Conservation (phyloP, 2,329 filamentous ascomycete genomes). For the Geoglossum cookeanum region DNA sequence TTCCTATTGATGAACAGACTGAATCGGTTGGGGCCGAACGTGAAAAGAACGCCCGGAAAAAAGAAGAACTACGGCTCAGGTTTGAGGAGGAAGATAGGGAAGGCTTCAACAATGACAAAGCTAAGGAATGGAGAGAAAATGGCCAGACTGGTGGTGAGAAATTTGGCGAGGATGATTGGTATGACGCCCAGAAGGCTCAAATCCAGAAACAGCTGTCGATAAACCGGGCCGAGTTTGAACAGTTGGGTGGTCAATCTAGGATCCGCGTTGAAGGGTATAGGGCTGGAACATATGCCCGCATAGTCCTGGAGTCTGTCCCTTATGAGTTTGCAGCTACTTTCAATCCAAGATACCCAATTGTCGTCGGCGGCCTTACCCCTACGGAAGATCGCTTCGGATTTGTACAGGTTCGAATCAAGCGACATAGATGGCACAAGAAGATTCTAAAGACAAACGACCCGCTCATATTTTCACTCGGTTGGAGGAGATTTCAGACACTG, state of each 20-base stretch:
- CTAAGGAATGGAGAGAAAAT: constrained; percentile 50
- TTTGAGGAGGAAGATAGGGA: constrained; percentile 98
- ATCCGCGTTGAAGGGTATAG: constrained; percentile 74
- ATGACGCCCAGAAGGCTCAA: constrained; percentile 85
- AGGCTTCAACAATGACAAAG: constrained; percentile 80
- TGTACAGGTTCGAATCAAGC: constrained; percentile 89
- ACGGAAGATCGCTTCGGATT: constrained; percentile 94
- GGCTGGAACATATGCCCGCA: constrained; percentile 81
- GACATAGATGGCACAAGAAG: constrained; percentile 97
- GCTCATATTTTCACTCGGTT: constrained; percentile 88
- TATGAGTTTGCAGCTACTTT: constrained; percentile 78
- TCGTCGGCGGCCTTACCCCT: constrained; percentile 78
- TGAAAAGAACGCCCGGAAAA: constrained; percentile 72
- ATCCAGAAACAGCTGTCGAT: constrained; percentile 93
- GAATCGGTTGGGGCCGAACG: constrained; percentile 65
- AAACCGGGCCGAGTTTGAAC: constrained; percentile 84
- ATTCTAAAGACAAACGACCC: constrained; percentile 97
- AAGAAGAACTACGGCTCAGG: constrained; percentile 82
- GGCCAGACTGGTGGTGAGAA: constrained; percentile 47
- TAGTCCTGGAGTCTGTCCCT: constrained; percentile 75
- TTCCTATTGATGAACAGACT: constrained; percentile 23
- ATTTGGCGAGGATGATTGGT: constrained; percentile 97
- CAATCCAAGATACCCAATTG: constrained; percentile 60
- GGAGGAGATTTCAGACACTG: constrained; percentile 82
- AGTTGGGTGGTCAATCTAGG: constrained; percentile 67